Evolutionary conservation across 192 early-diverging fungal species (phyloP), one percentile per base, ranked within the genome.

Genomic region (Linnemannia zychae): DNA sequence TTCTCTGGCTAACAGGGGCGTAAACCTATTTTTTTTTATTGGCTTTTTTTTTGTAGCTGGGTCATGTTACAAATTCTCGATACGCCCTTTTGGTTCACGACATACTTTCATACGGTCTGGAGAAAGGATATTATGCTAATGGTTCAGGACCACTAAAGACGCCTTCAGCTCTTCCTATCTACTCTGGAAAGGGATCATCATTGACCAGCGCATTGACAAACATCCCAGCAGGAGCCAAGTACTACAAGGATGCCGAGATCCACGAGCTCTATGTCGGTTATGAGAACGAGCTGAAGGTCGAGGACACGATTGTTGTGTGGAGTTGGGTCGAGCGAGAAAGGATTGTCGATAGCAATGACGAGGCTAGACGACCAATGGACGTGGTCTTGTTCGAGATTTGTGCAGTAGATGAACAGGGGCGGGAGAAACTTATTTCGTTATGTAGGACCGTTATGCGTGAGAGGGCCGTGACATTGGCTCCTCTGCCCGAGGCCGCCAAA

Each of bases 61-160:
- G 80, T 1, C 80, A 82, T 76, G 80, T 76, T 33, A 76, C 74
- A 1, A 82, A 82, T 12, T 82, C 80, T 3, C 80, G 80, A 28
- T 82, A 82, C 28, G 66, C 52, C 9, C 40, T 57, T 17, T 28
- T 76, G 31, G 13, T 82, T 11, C 40, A 82, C 33, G 80, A 82
- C 17, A 53, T 82, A 6, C 53, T 82, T 4, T 6, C 31, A 33
- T 66, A 76, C 60, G 74, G 80, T 44, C n/a, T 76, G 16, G n/a
- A 71, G 28, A 31, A 48, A 24, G 80, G 80, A 48, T 82, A 82
- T 36, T 82, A 82, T 52, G 80, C 80, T 12, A 82, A 82, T 36
- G 80, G 80, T n/a, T 31, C 53, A 34, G 74, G 80, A 31, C 44
- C 68, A 0, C 34, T 33, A 44, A 82, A 22, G 11, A 82, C 74